Conservation (phyloP, 1,284 basidiomycete genomes). For the Ustilago hordei region DNA sequence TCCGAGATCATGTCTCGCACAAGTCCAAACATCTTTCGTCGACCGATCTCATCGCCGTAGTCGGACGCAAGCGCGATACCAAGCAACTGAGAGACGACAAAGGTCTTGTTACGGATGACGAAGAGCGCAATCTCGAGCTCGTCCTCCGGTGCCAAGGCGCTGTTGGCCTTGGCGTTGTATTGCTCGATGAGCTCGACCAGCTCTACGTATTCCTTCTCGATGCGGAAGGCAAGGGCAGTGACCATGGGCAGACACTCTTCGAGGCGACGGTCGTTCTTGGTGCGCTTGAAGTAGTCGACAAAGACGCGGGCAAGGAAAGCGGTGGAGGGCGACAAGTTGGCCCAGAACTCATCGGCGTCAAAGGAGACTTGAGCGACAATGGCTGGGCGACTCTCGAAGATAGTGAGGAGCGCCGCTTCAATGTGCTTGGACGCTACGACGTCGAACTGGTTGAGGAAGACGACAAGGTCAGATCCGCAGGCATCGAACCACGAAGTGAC, state of each 20-base stretch:
- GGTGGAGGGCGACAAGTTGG: conserved; percentile 80
- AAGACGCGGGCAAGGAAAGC: conserved; percentile 87
- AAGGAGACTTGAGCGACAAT: conserved; percentile 75
- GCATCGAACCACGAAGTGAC: conserved; percentile 63
- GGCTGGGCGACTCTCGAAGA: conserved; percentile 77
- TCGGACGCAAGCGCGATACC: conserved; percentile 85
- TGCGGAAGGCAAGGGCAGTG: conserved; percentile 85
- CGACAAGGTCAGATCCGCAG: conserved; percentile 63
- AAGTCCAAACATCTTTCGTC: conserved; percentile 83
- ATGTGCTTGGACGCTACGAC: conserved; percentile 75
- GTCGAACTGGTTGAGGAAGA: conserved; percentile 78
- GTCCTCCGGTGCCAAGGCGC: conserved; percentile 39
- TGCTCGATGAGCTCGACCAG: conserved; percentile 54
- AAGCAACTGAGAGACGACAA: conserved; percentile 84
- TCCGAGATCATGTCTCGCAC: conserved; percentile 76
- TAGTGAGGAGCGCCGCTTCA: conserved; percentile 77
- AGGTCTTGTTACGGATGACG: conserved; percentile 73
- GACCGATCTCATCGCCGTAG: conserved; percentile 93
- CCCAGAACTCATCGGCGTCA: conserved; percentile 81
- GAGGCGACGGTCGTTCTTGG: conserved; percentile 76
- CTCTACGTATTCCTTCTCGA: conserved; percentile 75
- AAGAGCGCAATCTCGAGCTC: conserved; percentile 43
- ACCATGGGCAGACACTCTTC: conserved; percentile 87
- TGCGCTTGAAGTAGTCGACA: conserved; percentile 80
- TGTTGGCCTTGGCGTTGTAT: conserved; percentile 39